Evolutionary conservation across 768 basidiomycete species (phyloP).

Genomic region (Boletus subparvulus): DNA sequence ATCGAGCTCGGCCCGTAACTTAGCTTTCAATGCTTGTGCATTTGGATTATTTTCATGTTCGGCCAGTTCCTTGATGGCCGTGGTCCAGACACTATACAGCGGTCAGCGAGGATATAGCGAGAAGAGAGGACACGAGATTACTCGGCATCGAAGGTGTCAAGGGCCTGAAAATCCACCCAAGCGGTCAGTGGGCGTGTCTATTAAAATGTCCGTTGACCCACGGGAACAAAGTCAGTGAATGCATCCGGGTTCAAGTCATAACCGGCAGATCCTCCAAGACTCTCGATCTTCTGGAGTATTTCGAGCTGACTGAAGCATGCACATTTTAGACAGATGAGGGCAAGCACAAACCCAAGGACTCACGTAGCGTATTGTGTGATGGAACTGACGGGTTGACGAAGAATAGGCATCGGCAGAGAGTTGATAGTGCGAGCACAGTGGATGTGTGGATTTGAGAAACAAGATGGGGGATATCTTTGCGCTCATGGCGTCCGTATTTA

Average conservation of each 20-base stretch:
- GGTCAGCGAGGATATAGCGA: neutral
- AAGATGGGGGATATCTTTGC: neutral
- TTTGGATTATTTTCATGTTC: neutral
- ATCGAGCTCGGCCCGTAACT: slow-evolving; percentile 1
- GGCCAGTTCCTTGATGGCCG: neutral
- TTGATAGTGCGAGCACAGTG: neutral
- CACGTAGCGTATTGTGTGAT: neutral
- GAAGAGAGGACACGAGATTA: neutral
- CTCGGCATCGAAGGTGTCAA: neutral
- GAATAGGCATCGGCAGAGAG: neutral
- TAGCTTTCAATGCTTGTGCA: neutral
- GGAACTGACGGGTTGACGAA: neutral
- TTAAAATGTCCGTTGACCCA: neutral
- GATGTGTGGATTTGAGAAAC: too few species aligned
- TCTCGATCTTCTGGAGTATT: neutral
- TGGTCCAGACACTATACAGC: neutral
- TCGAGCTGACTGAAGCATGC: neutral
- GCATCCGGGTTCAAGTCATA: neutral
- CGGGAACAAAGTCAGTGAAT: neutral
- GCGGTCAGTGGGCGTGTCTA: neutral
- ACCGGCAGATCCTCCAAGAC: slow-evolving; percentile 2
- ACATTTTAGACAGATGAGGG: neutral
- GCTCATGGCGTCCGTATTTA: neutral
- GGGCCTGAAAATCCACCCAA: neutral
- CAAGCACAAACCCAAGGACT: neutral